A percentile compares a stretch with the other conserved stretches of the same genome.
These are phyloP conservation scores for Cercis canadensis DNA, from an alignment of 306 rosid genomes.

Conservation along the genomic window DNA sequence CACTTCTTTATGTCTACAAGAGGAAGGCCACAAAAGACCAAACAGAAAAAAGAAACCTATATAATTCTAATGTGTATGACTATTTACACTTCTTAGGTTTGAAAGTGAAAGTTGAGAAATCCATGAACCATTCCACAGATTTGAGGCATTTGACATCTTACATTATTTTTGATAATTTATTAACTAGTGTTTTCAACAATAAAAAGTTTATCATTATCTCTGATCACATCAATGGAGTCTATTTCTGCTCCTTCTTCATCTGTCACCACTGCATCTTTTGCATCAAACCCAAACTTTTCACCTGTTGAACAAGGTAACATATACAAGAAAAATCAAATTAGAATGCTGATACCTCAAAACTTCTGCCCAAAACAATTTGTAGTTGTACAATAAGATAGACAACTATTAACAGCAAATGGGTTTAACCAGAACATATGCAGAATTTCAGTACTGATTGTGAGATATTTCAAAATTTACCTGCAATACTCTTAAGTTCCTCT, in stretches of 20 bases:
- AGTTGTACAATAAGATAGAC: neutral
- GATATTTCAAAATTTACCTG: constrained; percentile 57
- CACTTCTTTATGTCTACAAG: constrained; percentile 9
- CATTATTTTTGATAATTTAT: constrained; percentile 3
- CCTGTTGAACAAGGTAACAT: constrained; percentile 51
- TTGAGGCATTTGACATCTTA: constrained; percentile 10
- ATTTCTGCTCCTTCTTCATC: constrained; percentile 84
- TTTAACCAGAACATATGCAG: neutral
- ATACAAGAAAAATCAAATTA: constrained; percentile 11
- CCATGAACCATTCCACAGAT: constrained; percentile 5
- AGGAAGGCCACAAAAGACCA: constrained; percentile 15
- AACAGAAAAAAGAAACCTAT: neutral
- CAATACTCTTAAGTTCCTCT: constrained; percentile 71
- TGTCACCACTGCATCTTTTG: constrained; percentile 52
- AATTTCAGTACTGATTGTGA: constrained; percentile 5
- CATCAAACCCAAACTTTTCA: constrained; percentile 69
- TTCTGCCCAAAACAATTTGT: constrained; percentile 10
- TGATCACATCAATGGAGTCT: constrained; percentile 74
- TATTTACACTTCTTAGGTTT: constrained; percentile 17
- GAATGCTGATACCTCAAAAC: neutral
- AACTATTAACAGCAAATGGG: constrained; percentile 1
- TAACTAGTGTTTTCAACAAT: constrained; percentile 47
- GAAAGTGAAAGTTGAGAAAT: constrained; percentile 4
- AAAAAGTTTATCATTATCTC: constrained; percentile 85
- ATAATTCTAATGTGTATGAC: neutral